These are phyloP conservation scores for Clavaria fumosa DNA, from an alignment of 768 basidiomycete species.

Conservation along the genomic window DNA sequence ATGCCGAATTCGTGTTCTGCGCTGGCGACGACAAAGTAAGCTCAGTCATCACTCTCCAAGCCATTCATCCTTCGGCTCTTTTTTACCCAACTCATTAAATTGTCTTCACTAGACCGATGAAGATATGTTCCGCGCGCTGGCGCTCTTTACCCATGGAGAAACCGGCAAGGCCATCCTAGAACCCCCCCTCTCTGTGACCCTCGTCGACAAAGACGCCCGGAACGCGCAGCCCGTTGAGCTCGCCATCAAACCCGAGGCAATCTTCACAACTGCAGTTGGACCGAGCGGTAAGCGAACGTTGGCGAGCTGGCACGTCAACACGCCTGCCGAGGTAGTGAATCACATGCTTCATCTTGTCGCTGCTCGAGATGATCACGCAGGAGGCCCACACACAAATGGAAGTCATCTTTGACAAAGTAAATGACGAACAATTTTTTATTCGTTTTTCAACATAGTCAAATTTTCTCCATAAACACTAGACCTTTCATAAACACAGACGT, in stretches of 20 bases:
- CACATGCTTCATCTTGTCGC: slow-evolving; percentile 50
- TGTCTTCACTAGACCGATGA: slow-evolving; percentile 64
- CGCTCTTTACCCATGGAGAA: slow-evolving; percentile 37
- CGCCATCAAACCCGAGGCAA: slow-evolving; percentile 43
- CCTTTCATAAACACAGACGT: background rate
- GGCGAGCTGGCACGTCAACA: slow-evolving; percentile 85
- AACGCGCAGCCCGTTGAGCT: slow-evolving; percentile 36
- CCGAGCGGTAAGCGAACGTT: slow-evolving; percentile 79
- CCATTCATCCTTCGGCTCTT: background rate
- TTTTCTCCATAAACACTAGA: too few species aligned
- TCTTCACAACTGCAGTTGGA: slow-evolving; percentile 92
- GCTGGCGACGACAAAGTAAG: slow-evolving; percentile 92
- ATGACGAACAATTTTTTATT: background rate
- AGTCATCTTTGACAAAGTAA: background rate
- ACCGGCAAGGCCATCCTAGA: slow-evolving; percentile 34
- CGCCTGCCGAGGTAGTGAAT: slow-evolving; percentile 74
- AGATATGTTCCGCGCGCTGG: slow-evolving; percentile 94
- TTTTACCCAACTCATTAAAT: background rate
- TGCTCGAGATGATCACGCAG: background rate
- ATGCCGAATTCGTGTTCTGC: slow-evolving; percentile 92
- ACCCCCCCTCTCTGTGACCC: slow-evolving; percentile 39
- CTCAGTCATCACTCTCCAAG: background rate
- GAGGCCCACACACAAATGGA: background rate
- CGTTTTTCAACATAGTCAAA: background rate
- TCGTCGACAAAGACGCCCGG: slow-evolving; percentile 28